Conservation (phyloP, 192 early-diverging fungal species). For the Backusella tarrabulga region DNA sequence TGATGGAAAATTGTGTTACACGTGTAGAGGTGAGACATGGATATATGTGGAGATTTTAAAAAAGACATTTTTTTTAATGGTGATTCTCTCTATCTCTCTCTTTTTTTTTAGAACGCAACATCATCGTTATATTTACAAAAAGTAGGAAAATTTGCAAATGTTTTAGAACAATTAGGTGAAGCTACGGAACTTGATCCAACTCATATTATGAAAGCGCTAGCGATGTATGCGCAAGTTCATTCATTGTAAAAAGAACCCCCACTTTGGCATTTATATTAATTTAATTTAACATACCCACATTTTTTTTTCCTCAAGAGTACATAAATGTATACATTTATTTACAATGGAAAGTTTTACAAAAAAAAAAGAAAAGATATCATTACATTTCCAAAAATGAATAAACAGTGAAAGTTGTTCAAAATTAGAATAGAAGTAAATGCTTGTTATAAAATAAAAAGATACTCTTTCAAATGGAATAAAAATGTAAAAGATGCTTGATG, state of each 20-base stretch:
- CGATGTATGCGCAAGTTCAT: conserved; percentile 54
- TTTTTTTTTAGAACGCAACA: conserved; percentile 49
- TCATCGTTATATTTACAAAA: conserved; percentile 58
- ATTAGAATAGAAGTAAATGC: background rate
- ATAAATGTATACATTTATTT: background rate
- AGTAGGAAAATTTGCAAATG: conserved; percentile 51
- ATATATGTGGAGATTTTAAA: background rate
- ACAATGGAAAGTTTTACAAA: background rate
- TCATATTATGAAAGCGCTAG: conserved; percentile 60
- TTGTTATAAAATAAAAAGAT: background rate
- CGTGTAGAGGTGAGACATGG: conserved; percentile 53
- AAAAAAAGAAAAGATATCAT: background rate
- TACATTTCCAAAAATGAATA: background rate
- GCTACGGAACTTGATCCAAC: conserved; percentile 57
- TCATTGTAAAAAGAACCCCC: background rate
- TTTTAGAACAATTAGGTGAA: conserved; percentile 57
- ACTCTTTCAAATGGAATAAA: background rate
- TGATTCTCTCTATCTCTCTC: too few relatives aligned
- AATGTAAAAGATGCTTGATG: background rate
- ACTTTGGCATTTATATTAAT: background rate
- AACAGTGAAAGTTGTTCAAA: background rate
- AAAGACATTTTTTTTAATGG: background rate
- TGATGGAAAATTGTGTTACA: conserved; percentile 54
- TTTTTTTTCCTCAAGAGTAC: background rate
- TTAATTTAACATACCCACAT: background rate